Percentiles rank a stretch among this genome's conserved stretches.
Evolutionary conservation across 164 flowering plant genomes (phyloP).

Genomic region (Amborella trichopoda): DNA sequence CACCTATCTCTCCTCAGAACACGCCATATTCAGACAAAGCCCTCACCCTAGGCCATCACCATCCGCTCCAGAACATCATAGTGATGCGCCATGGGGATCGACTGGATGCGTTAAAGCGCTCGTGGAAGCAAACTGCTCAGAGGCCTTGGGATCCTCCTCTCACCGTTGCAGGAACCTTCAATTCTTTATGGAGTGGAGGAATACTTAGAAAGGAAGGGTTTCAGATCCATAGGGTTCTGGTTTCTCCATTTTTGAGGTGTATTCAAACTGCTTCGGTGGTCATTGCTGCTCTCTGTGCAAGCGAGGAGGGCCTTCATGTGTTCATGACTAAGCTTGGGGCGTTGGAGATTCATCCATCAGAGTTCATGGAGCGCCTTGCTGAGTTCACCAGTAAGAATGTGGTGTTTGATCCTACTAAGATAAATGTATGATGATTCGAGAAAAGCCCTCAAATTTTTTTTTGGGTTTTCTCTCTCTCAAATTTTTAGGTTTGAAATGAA

Average conservation of each 20-base stretch:
- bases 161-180: slow-evolving; percentile 25
- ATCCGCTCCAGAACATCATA: slow-evolving; percentile 56
- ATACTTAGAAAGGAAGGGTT: slow-evolving; percentile 24
- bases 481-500: no score
- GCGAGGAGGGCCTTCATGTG: slow-evolving; percentile 15
- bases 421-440: no score
- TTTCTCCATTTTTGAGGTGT: slow-evolving; percentile 77
- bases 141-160: slow-evolving; percentile 86
- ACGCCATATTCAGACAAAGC: no score
- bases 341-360: no score
- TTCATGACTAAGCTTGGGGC: no score
- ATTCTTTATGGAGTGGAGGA: slow-evolving; percentile 49
- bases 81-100: slow-evolving; percentile 95
- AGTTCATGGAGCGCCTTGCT: no score
- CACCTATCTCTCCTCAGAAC: no score
- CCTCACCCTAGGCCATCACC: no score
- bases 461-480: no score
- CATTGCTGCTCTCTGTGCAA: slow-evolving; percentile 41
- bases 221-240: slow-evolving; percentile 57
- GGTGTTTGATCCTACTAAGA: slow-evolving; percentile 36
- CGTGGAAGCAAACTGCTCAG: slow-evolving; percentile 43
- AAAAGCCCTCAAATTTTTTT: no score
- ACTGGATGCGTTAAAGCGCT: slow-evolving; percentile 47
- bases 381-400: slow-evolving; percentile 15
- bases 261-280: slow-evolving; percentile 67